Evolutionary conservation across 2,329 filamentous ascomycete species (phyloP).

Genomic region (Trichoderma lentiforme): DNA sequence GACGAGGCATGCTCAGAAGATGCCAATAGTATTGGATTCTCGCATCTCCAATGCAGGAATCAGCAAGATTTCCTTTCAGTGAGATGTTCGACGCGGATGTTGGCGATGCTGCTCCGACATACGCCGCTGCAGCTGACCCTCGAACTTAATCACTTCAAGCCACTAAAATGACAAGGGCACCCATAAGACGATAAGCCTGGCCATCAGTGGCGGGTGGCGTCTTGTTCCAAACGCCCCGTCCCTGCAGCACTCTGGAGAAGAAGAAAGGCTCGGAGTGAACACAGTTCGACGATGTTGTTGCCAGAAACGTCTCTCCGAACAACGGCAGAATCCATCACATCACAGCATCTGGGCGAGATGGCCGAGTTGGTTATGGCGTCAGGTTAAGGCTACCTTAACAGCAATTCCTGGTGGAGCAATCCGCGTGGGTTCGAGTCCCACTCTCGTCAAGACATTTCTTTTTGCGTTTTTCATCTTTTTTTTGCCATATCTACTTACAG

Average conservation of each 20-base stretch:
- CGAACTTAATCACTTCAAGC: neutral
- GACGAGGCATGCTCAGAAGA: constrained; percentile 12
- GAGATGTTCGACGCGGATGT: neutral
- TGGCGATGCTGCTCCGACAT: neutral
- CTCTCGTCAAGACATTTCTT: constrained; percentile 19
- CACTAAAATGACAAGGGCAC: neutral
- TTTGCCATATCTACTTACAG: neutral
- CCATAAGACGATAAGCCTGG: neutral
- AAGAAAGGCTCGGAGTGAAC: neutral
- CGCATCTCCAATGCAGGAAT: neutral
- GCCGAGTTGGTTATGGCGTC: constrained; percentile 21
- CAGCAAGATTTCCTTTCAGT: neutral
- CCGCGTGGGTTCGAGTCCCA: constrained; percentile 23
- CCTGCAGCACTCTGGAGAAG: neutral
- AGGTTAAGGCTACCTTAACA: constrained; percentile 21
- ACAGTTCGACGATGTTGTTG: neutral
- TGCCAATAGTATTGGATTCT: neutral
- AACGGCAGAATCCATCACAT: neutral
- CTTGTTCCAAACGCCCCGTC: neutral
- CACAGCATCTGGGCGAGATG: constrained; percentile 16
- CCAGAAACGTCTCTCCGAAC: constrained; percentile 6
- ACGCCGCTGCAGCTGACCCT: neutral
- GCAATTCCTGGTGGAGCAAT: constrained; percentile 21
- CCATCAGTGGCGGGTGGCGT: neutral
- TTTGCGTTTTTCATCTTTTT: neutral